Percentiles rank a stretch among this genome's conserved stretches.
These are phyloP conservation scores for Beauveria asiatica DNA, from an alignment of 2,329 filamentous ascomycete genomes.

Conservation along the genomic window DNA sequence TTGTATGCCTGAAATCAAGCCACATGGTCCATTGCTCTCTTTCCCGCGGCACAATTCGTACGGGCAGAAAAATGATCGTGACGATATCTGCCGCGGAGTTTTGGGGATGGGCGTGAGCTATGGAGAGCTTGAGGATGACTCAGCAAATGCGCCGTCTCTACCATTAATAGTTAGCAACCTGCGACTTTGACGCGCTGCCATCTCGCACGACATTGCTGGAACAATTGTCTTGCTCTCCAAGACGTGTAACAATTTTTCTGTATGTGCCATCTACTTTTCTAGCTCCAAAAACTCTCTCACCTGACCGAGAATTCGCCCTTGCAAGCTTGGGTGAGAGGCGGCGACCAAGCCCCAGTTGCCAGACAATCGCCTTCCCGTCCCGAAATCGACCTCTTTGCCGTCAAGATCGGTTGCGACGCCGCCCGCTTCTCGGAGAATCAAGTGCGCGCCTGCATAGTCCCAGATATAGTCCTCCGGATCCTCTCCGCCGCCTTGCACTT, in stretches of 20 bases:
- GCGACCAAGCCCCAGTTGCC: neutral
- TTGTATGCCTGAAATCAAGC: neutral
- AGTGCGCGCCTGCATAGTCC: constrained; percentile 3
- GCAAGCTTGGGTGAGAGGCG: neutral
- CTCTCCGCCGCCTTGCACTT: neutral
- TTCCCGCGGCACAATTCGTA: neutral
- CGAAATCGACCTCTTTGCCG: constrained; percentile 3
- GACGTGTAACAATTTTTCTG: too few species aligned
- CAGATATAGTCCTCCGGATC: neutral
- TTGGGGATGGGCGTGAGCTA: constrained; percentile 26
- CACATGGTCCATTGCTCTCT: constrained; percentile 1
- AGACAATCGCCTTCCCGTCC: neutral
- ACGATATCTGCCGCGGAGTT: constrained; percentile 42
- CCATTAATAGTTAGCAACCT: too few species aligned
- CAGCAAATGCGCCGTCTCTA: neutral
- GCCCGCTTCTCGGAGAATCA: neutral
- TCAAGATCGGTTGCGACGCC: neutral
- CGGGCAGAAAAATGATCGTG: constrained; percentile 24
- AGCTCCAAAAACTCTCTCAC: neutral
- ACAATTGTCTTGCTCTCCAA: too few species aligned
- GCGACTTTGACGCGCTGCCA: neutral
- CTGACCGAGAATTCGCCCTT: neutral
- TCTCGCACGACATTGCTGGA: neutral
- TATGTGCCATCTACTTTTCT: too few species aligned
- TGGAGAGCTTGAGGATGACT: neutral